phyloP scores from a whole-genome alignment of 345 rosid species.

The Gossypium herbaceum region DNA sequence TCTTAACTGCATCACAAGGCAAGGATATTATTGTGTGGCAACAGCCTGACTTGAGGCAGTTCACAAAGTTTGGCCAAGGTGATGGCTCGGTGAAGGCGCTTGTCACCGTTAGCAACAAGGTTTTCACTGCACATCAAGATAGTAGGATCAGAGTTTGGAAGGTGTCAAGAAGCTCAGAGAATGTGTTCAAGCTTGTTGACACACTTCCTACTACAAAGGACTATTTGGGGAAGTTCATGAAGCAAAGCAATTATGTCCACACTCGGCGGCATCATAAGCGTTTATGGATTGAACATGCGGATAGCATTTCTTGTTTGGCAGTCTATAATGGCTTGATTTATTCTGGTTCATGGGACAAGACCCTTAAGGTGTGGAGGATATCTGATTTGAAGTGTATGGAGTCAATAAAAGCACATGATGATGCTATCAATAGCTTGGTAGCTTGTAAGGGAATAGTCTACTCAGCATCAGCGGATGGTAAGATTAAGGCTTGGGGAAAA shows the following conservation, averaged over 20 bases:
- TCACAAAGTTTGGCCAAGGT: slow-evolving; percentile 90
- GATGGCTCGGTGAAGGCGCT: slow-evolving; percentile 88
- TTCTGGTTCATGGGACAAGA: slow-evolving; percentile 94
- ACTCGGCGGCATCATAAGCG: slow-evolving; percentile 60
- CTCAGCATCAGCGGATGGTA: slow-evolving; percentile 92
- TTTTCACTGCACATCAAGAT: slow-evolving; percentile 93
- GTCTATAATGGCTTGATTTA: slow-evolving; percentile 59
- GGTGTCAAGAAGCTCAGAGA: slow-evolving; percentile 63
- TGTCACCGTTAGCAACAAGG: slow-evolving; percentile 54
- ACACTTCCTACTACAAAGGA: slow-evolving; percentile 86
- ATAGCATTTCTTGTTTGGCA: slow-evolving; percentile 83
- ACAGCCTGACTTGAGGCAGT: slow-evolving; percentile 82
- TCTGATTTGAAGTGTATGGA: slow-evolving; percentile 83
- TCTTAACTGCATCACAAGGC: slow-evolving; percentile 88
- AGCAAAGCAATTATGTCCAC: slow-evolving; percentile 78
- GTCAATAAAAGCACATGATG: slow-evolving; percentile 84
- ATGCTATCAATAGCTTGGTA: slow-evolving; percentile 66
- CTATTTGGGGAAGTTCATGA: slow-evolving; percentile 73
- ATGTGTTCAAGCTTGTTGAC: slow-evolving; percentile 64
- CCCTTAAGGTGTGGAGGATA: slow-evolving; percentile 87
- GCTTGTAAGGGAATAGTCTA: slow-evolving; percentile 64
- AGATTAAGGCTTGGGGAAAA: slow-evolving; percentile 55
- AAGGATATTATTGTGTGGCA: slow-evolving; percentile 98
- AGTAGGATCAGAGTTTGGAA: slow-evolving; percentile 89
- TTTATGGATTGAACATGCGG: slow-evolving; percentile 82